These are phyloP conservation scores for Davidsoniella australis DNA, from an alignment of 2,329 filamentous ascomycete species.

Conservation along the genomic window DNA sequence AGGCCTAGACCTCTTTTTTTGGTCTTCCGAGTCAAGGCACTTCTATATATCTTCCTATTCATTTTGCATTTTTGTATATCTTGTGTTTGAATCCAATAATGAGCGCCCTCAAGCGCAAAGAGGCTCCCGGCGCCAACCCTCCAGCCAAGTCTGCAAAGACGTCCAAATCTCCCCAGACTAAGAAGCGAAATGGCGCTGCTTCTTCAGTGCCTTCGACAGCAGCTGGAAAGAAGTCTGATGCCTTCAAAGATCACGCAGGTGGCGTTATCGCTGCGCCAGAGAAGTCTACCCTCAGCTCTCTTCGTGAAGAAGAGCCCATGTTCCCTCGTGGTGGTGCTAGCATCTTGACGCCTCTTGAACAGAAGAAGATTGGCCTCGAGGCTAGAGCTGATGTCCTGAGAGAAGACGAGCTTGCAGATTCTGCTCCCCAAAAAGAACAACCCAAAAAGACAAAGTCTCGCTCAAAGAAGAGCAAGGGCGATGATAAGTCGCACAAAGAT, in stretches of 20 bases:
- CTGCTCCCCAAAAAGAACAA: slow-evolving; percentile 2
- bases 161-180: slow-evolving; percentile 28
- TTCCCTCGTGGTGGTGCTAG: slow-evolving; percentile 89
- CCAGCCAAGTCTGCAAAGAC: slow-evolving; percentile 32
- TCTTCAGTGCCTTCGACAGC: slow-evolving; percentile 10
- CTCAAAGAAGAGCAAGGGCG: slow-evolving; percentile 28
- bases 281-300: slow-evolving; percentile 26
- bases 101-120: slow-evolving; percentile 41
- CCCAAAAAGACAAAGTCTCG: slow-evolving; percentile 10
- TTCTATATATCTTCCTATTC: slow-evolving; percentile 5
- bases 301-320: slow-evolving; percentile 66
- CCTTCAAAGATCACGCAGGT: slow-evolving; percentile 20
- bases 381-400: slow-evolving; percentile 83
- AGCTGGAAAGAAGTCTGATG: slow-evolving; percentile 18
- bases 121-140: slow-evolving; percentile 34
- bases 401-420: slow-evolving; percentile 37
- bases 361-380: slow-evolving; percentile 90
- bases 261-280: slow-evolving; percentile 19
- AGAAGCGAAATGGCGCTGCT: slow-evolving; percentile 24
- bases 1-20: not conserved
- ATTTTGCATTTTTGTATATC: slow-evolving; percentile 5
- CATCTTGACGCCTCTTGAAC: slow-evolving; percentile 78
- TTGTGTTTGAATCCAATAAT: slow-evolving; percentile 21
- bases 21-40: slow-evolving; percentile 5
- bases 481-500: slow-evolving; percentile 26